A percentile compares a stretch with the other conserved stretches of the same genome.
Evolutionary conservation across 768 basidiomycete species (phyloP).

Genomic region (Lentinula lateritia): DNA sequence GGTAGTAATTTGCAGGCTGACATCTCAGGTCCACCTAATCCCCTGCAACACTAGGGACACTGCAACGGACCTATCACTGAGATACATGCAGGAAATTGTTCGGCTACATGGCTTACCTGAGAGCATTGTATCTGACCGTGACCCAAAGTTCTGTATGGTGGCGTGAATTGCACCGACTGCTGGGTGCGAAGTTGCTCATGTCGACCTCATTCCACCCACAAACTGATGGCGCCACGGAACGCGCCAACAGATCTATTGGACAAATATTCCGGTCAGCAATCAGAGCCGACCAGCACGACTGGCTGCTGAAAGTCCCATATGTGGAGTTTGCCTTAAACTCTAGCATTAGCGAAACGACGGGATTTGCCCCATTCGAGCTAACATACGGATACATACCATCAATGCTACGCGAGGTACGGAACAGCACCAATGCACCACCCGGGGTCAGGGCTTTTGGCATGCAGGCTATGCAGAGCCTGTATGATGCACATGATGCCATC

Average conservation of each 20-base stretch:
- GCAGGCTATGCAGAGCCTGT: conserved; percentile 10
- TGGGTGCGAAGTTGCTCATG: conserved; percentile 15
- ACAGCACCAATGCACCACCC: neutral
- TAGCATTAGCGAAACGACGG: conserved; percentile 13
- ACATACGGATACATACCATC: conserved; percentile 15
- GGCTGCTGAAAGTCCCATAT: conserved; percentile 7
- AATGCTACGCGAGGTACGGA: neutral
- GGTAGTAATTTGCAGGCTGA: conserved; percentile 16
- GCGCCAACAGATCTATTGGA: conserved; percentile 5
- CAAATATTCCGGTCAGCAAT: conserved; percentile 10
- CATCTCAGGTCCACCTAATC: conserved; percentile 12
- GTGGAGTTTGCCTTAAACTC: conserved; percentile 14
- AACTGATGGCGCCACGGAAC: conserved; percentile 18
- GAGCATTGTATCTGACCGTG: conserved; percentile 22
- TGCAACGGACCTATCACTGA: conserved; percentile 9
- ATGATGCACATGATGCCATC: conserved; percentile 20
- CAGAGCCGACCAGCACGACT: conserved; percentile 13
- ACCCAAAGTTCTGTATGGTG: conserved; percentile 26
- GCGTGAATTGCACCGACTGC: conserved; percentile 13
- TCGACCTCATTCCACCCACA: conserved; percentile 24
- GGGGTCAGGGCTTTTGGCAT: conserved; percentile 16
- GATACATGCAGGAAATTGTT: conserved; percentile 9
- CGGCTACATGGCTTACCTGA: conserved; percentile 13
- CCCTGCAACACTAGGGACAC: conserved; percentile 7
- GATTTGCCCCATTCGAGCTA: conserved; percentile 21